Evolutionary conservation across 1,139 yeast species (phyloP).

Genomic region (Hansenula lynferdii): DNA sequence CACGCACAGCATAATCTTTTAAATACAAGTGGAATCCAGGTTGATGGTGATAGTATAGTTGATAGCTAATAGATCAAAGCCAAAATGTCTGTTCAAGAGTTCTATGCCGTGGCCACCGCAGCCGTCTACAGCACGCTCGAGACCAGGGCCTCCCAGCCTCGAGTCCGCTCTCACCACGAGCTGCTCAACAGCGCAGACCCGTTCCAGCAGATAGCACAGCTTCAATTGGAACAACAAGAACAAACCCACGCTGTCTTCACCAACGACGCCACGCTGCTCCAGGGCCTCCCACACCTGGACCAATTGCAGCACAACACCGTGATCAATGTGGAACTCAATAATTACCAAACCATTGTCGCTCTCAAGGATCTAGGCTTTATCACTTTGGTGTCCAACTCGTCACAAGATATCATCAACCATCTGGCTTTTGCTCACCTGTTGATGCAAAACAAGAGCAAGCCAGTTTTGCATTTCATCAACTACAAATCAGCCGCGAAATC

Average conservation of each 20-base stretch:
- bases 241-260: constrained; percentile 31
- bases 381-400: constrained; percentile 58
- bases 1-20: not conserved
- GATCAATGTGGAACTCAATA: constrained; percentile 60
- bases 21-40: not conserved
- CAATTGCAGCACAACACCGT: constrained; percentile 42
- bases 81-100: too few species aligned
- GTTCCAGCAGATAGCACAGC: constrained; percentile 36
- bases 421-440: constrained; percentile 55
- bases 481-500: constrained; percentile 26
- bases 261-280: constrained; percentile 49
- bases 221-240: constrained; percentile 8
- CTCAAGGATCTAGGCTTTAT: constrained; percentile 66
- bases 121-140: constrained; percentile 5
- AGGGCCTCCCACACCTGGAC: constrained; percentile 56
- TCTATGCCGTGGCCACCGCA: not conserved
- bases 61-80: too few species aligned
- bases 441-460: constrained; percentile 41
- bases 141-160: constrained; percentile 4
- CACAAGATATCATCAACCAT: constrained; percentile 46
- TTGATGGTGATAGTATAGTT: not conserved
- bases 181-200: constrained; percentile 52
- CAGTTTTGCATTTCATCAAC: constrained; percentile 67
- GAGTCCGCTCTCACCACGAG: constrained; percentile 11
- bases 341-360: constrained; percentile 62